Evolutionary conservation across 2,329 filamentous ascomycete species (phyloP), one percentile per base, ranked within the genome.

Genomic region (Chaetothyriales sp.): DNA sequence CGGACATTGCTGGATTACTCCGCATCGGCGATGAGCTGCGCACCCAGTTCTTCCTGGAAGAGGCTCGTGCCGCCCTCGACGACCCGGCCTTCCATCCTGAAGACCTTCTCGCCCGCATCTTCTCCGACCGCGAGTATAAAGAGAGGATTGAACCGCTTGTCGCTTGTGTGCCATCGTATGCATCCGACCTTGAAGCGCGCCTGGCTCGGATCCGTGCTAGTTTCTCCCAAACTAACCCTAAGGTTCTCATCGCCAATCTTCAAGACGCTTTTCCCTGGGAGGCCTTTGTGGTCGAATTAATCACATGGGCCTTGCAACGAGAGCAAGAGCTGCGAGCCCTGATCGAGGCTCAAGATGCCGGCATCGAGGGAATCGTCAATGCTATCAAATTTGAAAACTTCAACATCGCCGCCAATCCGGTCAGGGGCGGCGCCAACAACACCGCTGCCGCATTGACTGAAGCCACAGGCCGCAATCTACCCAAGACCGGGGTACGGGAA

Each of bases 11-110:
- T 32, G 57, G 47, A 3, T 75, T 73, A 0, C 73, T 77, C 50
- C 59, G 69, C 2, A 55, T 79, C 19, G 73, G 68, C 1, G 60
- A 80, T 5, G 72, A 76, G 5, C 66, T 80, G 19, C 70, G 76
- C 2, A 79, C 76, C 1, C 77, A 80, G 54, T 65, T 70, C 9
- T 64, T 72, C n/a, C 72, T 79, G 43, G 54, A 66, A n/a, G 60
- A 65, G 5, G 59, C 76, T 3, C 60, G 66, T 43, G 61, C 60
- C 8, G 61, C 63, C 6, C 55, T 64, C 26, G 51, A 63, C 25
- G 57, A 63, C 4, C 53, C 57, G 1, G 57, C 55, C 7, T 72
- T 68, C 46, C 59, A 71, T 53, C 68, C 72, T 3, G 60, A 69
- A 10, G 58, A 61, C 8, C 58, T 68, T 10, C 51, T 78, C 3